Percentiles rank a stretch among this genome's conserved stretches.
These are phyloP conservation scores for Geosiphon pyriformis DNA, from an alignment of 192 early-diverging fungal genomes.

Conservation along the genomic window DNA sequence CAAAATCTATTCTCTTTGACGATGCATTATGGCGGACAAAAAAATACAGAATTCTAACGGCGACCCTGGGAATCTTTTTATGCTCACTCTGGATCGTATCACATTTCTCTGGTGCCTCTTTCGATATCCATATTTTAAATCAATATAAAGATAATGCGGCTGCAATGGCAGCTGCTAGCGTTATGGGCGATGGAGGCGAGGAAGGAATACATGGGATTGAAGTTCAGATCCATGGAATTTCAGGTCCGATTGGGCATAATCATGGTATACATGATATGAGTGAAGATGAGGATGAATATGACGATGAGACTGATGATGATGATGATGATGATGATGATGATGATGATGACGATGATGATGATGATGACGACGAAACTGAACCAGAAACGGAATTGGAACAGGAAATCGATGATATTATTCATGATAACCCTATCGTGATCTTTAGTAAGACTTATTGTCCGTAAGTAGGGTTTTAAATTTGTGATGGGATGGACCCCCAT, in stretches of 20 bases:
- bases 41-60: constrained; percentile 2
- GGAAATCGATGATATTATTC: constrained; percentile 11
- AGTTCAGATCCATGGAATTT: not conserved
- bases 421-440: constrained; percentile 10
- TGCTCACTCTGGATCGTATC: constrained; percentile 18
- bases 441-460: constrained; percentile 18
- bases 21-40: not conserved
- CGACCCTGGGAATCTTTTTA: not conserved
- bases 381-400: constrained; percentile 5
- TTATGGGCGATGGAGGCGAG: constrained; percentile 21
- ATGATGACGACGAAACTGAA: not conserved
- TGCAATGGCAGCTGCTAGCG: constrained; percentile 15
- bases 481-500: not conserved
- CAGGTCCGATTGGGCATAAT: not conserved
- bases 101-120: constrained; percentile 1
- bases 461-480: constrained; percentile 9
- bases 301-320: not conserved
- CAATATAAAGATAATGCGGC: constrained; percentile 8
- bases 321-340: not conserved
- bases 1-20: too few species aligned
- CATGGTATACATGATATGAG: not conserved
- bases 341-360: not conserved
- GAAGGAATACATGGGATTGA: constrained; percentile 23
- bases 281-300: constrained; percentile 6
- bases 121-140: constrained; percentile 8